These are phyloP conservation scores for Macadamia tetraphylla DNA, from an alignment of 164 flowering plant genomes.

Conservation along the genomic window DNA sequence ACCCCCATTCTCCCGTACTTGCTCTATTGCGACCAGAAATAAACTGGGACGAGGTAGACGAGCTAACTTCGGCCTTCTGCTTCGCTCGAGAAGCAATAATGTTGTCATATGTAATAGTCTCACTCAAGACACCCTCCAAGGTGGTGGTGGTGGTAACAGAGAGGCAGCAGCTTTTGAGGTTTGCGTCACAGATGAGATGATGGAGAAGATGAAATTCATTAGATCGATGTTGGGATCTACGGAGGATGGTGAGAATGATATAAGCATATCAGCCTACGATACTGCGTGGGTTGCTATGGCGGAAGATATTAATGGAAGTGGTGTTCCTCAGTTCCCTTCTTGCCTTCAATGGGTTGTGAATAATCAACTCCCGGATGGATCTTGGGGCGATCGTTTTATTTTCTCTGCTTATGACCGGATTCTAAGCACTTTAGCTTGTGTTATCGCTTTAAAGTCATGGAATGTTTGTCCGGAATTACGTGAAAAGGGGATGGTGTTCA, in stretches of 20 bases:
- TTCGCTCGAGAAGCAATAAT: background rate
- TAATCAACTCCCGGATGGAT: slow-evolving; percentile 74
- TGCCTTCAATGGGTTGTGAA: slow-evolving; percentile 62
- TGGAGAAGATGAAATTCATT: slow-evolving; percentile 18
- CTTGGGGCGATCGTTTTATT: slow-evolving; percentile 71
- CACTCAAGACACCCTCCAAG: too few species aligned
- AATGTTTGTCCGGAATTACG: slow-evolving; percentile 40
- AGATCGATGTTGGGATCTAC: slow-evolving; percentile 43
- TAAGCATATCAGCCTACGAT: slow-evolving; percentile 77
- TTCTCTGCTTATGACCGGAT: slow-evolving; percentile 68
- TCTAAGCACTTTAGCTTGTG: slow-evolving; percentile 71
- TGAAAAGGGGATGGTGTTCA: slow-evolving; percentile 33
- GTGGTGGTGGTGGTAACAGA: too few species aligned
- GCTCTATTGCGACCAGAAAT: background rate
- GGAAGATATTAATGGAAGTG: slow-evolving; percentile 38
- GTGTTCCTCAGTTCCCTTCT: slow-evolving; percentile 69
- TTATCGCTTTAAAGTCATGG: slow-evolving; percentile 70
- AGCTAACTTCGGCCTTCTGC: background rate
- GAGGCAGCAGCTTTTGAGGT: background rate
- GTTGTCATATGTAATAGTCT: too few species aligned
- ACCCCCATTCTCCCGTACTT: background rate
- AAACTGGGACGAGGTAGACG: background rate
- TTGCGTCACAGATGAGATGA: background rate
- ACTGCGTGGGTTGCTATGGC: slow-evolving; percentile 93
- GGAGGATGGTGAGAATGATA: slow-evolving; percentile 60